phyloP scores from a whole-genome alignment of 495 filamentous ascomycete species.

The Amorphotheca resinae region DNA sequence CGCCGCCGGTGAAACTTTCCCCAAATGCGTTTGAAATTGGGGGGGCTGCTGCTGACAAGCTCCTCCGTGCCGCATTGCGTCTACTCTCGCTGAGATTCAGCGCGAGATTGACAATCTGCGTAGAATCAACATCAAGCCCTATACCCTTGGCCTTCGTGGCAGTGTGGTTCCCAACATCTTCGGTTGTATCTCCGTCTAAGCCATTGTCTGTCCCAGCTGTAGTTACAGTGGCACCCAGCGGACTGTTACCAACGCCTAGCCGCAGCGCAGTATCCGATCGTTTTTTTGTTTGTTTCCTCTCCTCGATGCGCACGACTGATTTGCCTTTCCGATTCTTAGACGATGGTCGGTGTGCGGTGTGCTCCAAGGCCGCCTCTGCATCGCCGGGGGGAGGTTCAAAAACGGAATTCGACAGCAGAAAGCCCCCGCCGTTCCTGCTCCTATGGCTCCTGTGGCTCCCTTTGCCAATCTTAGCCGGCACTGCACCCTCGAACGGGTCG shows the following conservation, averaged over 20 bases:
- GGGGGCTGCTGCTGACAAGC: slow-evolving; percentile 36
- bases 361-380: neutral
- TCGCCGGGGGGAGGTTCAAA: slow-evolving; percentile 9
- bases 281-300: slow-evolving; percentile 15
- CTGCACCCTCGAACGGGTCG: slow-evolving; percentile 1
- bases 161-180: neutral
- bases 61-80: slow-evolving; percentile 44
- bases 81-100: slow-evolving; percentile 79
- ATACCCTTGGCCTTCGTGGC: neutral
- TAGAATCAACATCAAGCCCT: slow-evolving; percentile 53
- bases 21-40: slow-evolving; percentile 33
- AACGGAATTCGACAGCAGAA: slow-evolving; percentile 16
- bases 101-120: slow-evolving; percentile 83
- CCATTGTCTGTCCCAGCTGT: slow-evolving; percentile 1
- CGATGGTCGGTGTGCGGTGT: slow-evolving; percentile 1
- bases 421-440: slow-evolving; percentile 18
- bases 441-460: slow-evolving; percentile 18
- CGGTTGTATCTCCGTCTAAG: neutral
- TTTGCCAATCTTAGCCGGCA: slow-evolving; percentile 8
- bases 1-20: slow-evolving; percentile 33
- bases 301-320: slow-evolving; percentile 5
- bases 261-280: slow-evolving; percentile 14
- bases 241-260: slow-evolving; percentile 8
- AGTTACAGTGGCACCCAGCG: slow-evolving; percentile 10
- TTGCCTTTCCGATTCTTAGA: slow-evolving; percentile 16